Base-by-base conservation (phyloP, 495 filamentous ascomycete species). In the Penicillium bovifimosum region DNA sequence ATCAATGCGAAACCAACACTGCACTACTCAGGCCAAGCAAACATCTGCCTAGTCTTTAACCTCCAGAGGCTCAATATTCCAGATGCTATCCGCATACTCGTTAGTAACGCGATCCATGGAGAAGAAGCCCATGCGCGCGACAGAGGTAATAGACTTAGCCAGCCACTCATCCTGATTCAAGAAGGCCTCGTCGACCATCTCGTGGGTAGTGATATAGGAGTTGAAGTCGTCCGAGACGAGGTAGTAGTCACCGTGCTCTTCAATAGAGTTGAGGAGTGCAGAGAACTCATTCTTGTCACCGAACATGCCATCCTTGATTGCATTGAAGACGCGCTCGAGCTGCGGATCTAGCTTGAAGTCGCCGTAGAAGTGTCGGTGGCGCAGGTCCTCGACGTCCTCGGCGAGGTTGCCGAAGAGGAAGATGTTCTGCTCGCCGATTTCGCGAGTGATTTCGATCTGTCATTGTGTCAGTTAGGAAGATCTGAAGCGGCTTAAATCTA, bases 361-460 rank as follows among this genome's bases (percentile, higher is more conserved):
- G 47, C 86, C 87, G 70, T 93, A 97, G 54, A 80, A 83, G 72
- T 98, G 95, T 9, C 81, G 77, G 71, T 97, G 89, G 27, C 93
- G 95, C 38, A 98, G 86, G 27, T 96, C 91, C 61, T 97, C 93
- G 49, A 97, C 95, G 61, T 97, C 88, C 73, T 98, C 95, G 54
- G 93, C 88, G 6, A 98, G 82, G 65, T 91, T 93, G 39, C 93
- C 93, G 63, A 98, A 96, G 65, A 97, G 86, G 82, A 97, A 98
- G 69, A 97, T 97, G 74, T 97, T 96, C 59, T 86, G 80, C 55
- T 96, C 87, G 59, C 90, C 88, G 59, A 96, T 88, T 71, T 98
- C 95, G 49, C 95, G 91, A 5, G 93, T 97, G 65, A 98, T 97
- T 76, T 96, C 91, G 64, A 96, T 96, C 88, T 93, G 20, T 20